Evolutionary conservation across 2,329 filamentous ascomycete genomes (phyloP).

Genomic region (Lithohypha guttulata): DNA sequence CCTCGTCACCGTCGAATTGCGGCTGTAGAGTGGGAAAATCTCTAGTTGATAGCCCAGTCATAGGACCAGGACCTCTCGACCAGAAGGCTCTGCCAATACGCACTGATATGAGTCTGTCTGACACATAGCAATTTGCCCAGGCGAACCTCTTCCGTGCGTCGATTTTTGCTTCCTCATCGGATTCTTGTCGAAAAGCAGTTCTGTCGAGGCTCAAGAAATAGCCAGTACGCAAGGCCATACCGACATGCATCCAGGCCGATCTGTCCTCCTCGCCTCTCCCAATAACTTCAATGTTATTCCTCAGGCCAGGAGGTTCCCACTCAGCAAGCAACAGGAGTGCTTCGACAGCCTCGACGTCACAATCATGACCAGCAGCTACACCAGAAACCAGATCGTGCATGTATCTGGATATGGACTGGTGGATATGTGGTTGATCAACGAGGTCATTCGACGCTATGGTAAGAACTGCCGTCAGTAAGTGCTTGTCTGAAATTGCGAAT

Average conservation of each 20-base stretch:
- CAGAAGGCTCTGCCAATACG: slow-evolving; percentile 63
- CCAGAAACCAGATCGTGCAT: slow-evolving; percentile 60
- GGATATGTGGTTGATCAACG: slow-evolving; percentile 51
- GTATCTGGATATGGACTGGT: slow-evolving; percentile 55
- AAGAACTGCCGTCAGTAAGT: slow-evolving; percentile 58
- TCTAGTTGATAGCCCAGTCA: slow-evolving; percentile 52
- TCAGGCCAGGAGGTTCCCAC: slow-evolving; percentile 58
- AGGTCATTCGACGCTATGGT: slow-evolving; percentile 62
- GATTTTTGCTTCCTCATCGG: slow-evolving; percentile 47
- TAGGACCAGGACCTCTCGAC: slow-evolving; percentile 58
- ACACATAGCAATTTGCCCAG: slow-evolving; percentile 60
- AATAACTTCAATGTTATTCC: slow-evolving; percentile 50
- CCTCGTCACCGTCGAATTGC: slow-evolving; percentile 48
- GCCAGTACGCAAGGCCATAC: slow-evolving; percentile 56
- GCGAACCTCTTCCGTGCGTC: slow-evolving; percentile 55
- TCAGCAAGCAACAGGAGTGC: slow-evolving; percentile 59
- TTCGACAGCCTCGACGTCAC: slow-evolving; percentile 60
- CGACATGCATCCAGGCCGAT: slow-evolving; percentile 68
- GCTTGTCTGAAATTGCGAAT: slow-evolving; percentile 51
- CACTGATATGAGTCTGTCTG: slow-evolving; percentile 58
- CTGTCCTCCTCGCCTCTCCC: slow-evolving; percentile 64
- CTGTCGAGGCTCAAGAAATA: slow-evolving; percentile 61
- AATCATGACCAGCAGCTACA: slow-evolving; percentile 55
- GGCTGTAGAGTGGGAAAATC: slow-evolving; percentile 59
- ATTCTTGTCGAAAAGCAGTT: slow-evolving; percentile 53